Evolutionary conservation across 495 filamentous ascomycete species (phyloP).

Genomic region (Penicillium bialowiezense): DNA sequence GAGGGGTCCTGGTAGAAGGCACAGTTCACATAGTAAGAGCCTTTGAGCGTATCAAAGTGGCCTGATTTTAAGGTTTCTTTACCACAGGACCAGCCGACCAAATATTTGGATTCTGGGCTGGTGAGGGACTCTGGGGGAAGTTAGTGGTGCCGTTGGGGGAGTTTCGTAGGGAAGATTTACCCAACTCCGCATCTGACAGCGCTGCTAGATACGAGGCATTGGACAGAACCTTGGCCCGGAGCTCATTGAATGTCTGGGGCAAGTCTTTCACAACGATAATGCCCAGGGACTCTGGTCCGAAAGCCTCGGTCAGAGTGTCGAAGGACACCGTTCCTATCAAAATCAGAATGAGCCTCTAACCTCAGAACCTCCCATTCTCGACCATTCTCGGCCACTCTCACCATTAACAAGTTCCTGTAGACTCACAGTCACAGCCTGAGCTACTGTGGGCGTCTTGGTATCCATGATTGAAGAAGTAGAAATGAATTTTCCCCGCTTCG

Average conservation of each 20-base stretch:
- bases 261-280: slow-evolving; percentile 91
- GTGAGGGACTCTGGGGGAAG: slow-evolving; percentile 39
- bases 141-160: too few relatives aligned
- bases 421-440: slow-evolving; percentile 53
- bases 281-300: slow-evolving; percentile 87
- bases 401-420: slow-evolving; percentile 47
- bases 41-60: slow-evolving; percentile 88
- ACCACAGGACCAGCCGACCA: slow-evolving; percentile 75
- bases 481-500: slow-evolving; percentile 21
- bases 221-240: slow-evolving; percentile 74
- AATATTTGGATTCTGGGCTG: slow-evolving; percentile 51
- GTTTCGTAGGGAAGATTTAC: too few relatives aligned
- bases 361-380: not conserved
- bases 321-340: slow-evolving; percentile 74
- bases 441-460: slow-evolving; percentile 16
- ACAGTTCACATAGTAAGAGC: slow-evolving; percentile 95
- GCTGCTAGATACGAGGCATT: slow-evolving; percentile 89
- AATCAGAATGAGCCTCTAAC: too few relatives aligned
- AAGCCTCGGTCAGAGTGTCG: slow-evolving; percentile 74
- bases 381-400: slow-evolving; percentile 2
- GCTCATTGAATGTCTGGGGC: slow-evolving; percentile 59
- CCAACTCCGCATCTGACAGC: slow-evolving; percentile 67
- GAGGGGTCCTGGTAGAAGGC: slow-evolving; percentile 77
- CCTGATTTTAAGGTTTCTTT: slow-evolving; percentile 93
- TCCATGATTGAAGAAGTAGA: slow-evolving; percentile 11